phyloP scores from a whole-genome alignment of 2,329 filamentous ascomycete species.

The Penicillium nordicum region DNA sequence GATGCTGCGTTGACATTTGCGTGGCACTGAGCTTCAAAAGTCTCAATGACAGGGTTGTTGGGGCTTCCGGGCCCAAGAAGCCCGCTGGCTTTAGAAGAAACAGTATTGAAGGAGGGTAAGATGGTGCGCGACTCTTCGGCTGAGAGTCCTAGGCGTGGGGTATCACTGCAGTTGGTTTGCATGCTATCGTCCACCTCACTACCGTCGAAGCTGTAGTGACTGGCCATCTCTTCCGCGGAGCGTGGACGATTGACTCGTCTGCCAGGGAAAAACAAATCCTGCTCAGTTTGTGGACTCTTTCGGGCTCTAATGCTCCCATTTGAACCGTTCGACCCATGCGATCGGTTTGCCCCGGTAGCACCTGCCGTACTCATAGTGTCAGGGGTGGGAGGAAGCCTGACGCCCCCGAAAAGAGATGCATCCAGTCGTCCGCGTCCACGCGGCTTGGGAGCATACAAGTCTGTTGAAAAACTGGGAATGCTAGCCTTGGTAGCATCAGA shows the following conservation, averaged over 20 bases:
- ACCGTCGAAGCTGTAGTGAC: slow-evolving; percentile 30
- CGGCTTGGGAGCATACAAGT: slow-evolving; percentile 24
- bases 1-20: slow-evolving; percentile 21
- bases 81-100: slow-evolving; percentile 26
- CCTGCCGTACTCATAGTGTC: slow-evolving; percentile 44
- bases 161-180: slow-evolving; percentile 34
- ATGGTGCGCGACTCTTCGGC: slow-evolving; percentile 29
- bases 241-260: slow-evolving; percentile 28
- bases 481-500: slow-evolving; percentile 23
- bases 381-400: slow-evolving; percentile 40
- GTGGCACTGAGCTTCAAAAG: slow-evolving; percentile 20
- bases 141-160: slow-evolving; percentile 24
- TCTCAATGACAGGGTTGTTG: slow-evolving; percentile 21
- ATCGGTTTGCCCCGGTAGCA: slow-evolving; percentile 22
- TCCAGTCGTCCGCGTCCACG: slow-evolving; percentile 30
- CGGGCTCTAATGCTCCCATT: slow-evolving; percentile 35
- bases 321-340: slow-evolving; percentile 27
- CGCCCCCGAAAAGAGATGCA: slow-evolving; percentile 31
- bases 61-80: slow-evolving; percentile 26
- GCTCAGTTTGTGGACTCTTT: slow-evolving; percentile 19
- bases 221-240: slow-evolving; percentile 35
- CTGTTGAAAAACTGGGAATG: slow-evolving; percentile 21
- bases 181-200: slow-evolving; percentile 31
- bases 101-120: slow-evolving; percentile 31
- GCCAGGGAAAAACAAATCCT: slow-evolving; percentile 23